Evolutionary conservation across 306 rosid genomes (phyloP).

Genomic region (Fragaria ananassa): DNA sequence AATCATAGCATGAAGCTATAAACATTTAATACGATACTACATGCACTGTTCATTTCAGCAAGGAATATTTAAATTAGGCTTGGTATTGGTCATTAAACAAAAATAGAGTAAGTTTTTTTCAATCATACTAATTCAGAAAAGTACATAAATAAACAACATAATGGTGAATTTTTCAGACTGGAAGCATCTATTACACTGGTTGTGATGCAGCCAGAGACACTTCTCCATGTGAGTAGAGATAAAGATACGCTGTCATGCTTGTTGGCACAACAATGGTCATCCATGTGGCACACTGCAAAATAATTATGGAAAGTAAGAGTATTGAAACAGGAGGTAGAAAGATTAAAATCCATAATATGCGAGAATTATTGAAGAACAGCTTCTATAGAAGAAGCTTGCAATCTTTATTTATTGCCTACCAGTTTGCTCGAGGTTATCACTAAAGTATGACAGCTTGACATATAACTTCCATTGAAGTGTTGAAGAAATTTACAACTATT

Average conservation of each 20-base stretch:
- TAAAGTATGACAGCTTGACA: neutral
- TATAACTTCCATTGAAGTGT: neutral
- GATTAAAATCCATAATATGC: neutral
- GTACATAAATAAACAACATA: neutral
- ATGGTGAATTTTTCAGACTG: constrained; percentile 32
- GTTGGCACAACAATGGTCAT: constrained; percentile 94
- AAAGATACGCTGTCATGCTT: constrained; percentile 93
- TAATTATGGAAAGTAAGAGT: constrained; percentile 10
- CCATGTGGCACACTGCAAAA: constrained; percentile 95
- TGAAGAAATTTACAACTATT: neutral
- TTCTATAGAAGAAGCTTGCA: neutral
- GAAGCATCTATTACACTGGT: constrained; percentile 99
- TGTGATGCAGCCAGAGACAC: constrained; percentile 97
- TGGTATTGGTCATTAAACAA: neutral
- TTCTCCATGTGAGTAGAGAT: constrained; percentile 97
- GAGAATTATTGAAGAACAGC: neutral
- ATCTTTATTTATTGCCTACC: neutral
- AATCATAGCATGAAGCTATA: neutral
- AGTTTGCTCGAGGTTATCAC: neutral
- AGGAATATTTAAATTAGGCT: neutral
- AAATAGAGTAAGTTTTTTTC: neutral
- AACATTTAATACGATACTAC: neutral
- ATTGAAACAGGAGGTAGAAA: neutral
- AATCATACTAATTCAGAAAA: neutral
- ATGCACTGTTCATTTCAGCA: neutral